Conservation (phyloP, 225 moss, liverwort and hornwort species). For the Pseudisothecium myosuroides region DNA sequence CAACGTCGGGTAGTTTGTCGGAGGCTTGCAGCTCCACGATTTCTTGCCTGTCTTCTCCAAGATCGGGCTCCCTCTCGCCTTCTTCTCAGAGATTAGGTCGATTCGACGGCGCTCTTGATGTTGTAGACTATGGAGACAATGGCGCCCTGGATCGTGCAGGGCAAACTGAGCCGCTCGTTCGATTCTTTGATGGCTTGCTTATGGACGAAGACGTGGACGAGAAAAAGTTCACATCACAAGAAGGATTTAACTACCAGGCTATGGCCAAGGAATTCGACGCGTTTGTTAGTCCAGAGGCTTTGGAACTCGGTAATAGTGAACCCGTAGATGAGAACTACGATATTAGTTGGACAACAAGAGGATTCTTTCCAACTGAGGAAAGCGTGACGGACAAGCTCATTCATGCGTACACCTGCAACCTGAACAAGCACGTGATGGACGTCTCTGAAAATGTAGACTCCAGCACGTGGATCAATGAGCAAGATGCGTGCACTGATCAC, state of each 20-base stretch:
- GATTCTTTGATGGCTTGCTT: slow-evolving; percentile 17
- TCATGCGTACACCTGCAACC: slow-evolving; percentile 32
- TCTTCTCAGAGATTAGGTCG: background rate
- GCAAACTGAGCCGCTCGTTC: slow-evolving; percentile 23
- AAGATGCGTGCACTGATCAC: slow-evolving; percentile 31
- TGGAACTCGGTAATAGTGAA: background rate
- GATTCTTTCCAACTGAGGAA: slow-evolving; percentile 20
- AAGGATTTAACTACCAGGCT: slow-evolving; percentile 10
- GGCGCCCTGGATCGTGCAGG: slow-evolving; percentile 19
- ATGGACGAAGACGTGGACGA: slow-evolving; percentile 7
- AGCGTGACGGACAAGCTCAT: slow-evolving; percentile 22
- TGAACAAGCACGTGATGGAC: slow-evolving; percentile 24
- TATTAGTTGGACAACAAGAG: slow-evolving; percentile 18
- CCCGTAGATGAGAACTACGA: slow-evolving; percentile 13
- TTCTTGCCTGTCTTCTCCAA: slow-evolving; percentile 6
- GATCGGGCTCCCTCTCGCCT: slow-evolving; percentile 23
- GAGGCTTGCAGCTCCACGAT: background rate
- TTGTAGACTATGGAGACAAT: background rate
- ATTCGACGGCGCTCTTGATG: background rate
- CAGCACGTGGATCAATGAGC: slow-evolving; percentile 25
- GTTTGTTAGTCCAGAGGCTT: slow-evolving; percentile 3
- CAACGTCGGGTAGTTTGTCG: slow-evolving; percentile 2
- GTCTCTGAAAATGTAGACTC: slow-evolving; percentile 26
- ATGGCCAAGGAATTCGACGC: slow-evolving; percentile 20
- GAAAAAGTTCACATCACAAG: slow-evolving; percentile 5